Percentiles rank a stretch among this genome's conserved stretches.
These are phyloP conservation scores for Penicillium herquei DNA, from an alignment of 495 filamentous ascomycete genomes.

Conservation along the genomic window DNA sequence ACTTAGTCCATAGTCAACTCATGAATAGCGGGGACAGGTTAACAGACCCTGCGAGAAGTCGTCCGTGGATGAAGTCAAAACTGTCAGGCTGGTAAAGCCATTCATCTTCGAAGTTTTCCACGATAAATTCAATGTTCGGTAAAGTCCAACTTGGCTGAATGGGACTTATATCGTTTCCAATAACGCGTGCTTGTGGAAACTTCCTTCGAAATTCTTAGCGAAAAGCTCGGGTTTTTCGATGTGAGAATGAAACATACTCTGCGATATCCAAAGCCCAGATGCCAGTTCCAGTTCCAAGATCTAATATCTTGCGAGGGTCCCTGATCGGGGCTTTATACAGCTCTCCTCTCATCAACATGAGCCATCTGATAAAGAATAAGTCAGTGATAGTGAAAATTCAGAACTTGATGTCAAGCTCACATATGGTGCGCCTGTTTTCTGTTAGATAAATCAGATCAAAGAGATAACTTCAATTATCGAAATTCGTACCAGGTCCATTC, in stretches of 20 bases:
- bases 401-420: neutral
- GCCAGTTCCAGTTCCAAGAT: slow-evolving; percentile 65
- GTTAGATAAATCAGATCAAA: neutral
- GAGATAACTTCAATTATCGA: no score
- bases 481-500: slow-evolving; percentile 54
- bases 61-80: slow-evolving; percentile 29
- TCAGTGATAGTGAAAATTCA: neutral
- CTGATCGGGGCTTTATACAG: slow-evolving; percentile 54
- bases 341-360: slow-evolving; percentile 41
- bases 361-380: slow-evolving; percentile 20
- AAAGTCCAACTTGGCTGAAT: slow-evolving; percentile 46
- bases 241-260: slow-evolving; percentile 31
- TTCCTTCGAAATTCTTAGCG: neutral
- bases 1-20: slow-evolving; percentile 1
- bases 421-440: neutral
- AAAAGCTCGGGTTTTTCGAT: neutral
- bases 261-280: slow-evolving; percentile 62
- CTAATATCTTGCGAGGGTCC: slow-evolving; percentile 53
- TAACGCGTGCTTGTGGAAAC: slow-evolving; percentile 25
- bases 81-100: slow-evolving; percentile 24
- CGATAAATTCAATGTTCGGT: slow-evolving; percentile 31
- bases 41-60: slow-evolving; percentile 15
- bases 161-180: slow-evolving; percentile 49
- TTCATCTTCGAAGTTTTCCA: slow-evolving; percentile 34
- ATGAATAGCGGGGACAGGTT: slow-evolving; percentile 20